Conservation (phyloP, 106 monocot species). For the Hemerocallis citrina region DNA sequence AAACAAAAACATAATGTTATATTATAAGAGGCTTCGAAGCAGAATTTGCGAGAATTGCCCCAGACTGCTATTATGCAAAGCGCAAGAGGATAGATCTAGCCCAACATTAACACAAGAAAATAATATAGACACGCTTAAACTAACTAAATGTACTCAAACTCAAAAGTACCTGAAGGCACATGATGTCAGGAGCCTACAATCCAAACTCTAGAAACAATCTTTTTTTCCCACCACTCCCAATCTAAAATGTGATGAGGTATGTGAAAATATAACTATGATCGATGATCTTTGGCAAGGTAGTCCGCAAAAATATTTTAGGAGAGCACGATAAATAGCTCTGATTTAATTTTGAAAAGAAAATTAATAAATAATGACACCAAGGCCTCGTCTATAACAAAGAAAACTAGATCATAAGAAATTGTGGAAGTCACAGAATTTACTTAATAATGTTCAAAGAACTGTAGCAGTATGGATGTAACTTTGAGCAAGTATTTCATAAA, state of each 20-base stretch:
- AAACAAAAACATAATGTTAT: no score
- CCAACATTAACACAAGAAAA: no score
- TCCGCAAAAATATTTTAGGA: conserved; percentile 98
- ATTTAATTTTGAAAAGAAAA: conserved; percentile 9
- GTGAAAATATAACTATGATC: conserved; percentile 62
- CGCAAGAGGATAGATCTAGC: no score
- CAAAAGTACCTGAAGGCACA: conserved; percentile 90
- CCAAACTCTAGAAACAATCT: conserved; percentile 73
- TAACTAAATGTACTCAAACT: no score
- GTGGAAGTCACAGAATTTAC: no score
- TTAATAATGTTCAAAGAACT: no score
- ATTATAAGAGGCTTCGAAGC: no score
- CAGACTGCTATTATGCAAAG: no score
- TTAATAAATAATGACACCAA: neutral
- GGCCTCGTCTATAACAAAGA: no score
- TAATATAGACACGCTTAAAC: no score
- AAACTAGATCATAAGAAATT: no score
- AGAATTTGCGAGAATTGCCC: no score
- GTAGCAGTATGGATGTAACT: neutral
- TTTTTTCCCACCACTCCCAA: conserved; percentile 91
- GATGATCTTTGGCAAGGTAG: conserved; percentile 79
- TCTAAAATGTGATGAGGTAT: conserved; percentile 58
- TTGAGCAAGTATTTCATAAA: neutral
- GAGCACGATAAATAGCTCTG: conserved; percentile 74
- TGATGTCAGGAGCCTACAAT: conserved; percentile 84